These are phyloP conservation scores for Ogataea minuta DNA, from an alignment of 805 yeast genomes.

Conservation along the genomic window DNA sequence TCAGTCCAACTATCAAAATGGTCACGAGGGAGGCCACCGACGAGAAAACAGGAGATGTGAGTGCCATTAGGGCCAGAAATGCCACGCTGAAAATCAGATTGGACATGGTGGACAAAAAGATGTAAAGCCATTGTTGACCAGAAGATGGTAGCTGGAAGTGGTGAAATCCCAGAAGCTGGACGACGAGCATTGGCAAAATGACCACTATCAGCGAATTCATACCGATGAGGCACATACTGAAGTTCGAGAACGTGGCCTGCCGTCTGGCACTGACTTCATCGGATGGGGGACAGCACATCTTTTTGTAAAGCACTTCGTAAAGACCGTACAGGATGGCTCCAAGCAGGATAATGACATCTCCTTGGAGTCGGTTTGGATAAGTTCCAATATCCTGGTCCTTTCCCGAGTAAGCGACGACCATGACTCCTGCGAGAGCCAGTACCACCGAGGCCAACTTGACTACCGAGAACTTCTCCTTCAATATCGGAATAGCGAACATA, in stretches of 20 bases:
- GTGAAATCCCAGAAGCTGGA: constrained; percentile 56
- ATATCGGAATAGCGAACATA: constrained; percentile 73
- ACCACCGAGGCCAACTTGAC: constrained; percentile 65
- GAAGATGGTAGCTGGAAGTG: constrained; percentile 51
- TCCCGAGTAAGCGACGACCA: constrained; percentile 72
- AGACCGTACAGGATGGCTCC: constrained; percentile 81
- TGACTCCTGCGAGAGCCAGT: constrained; percentile 71
- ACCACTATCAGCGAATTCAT: constrained; percentile 49
- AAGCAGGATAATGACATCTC: constrained; percentile 64
- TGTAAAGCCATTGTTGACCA: constrained; percentile 41
- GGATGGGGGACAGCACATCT: constrained; percentile 68
- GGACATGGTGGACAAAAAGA: constrained; percentile 53
- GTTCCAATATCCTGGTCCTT: constrained; percentile 22
- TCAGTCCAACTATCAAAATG: constrained; percentile 73
- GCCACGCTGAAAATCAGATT: constrained; percentile 70
- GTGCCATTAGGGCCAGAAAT: constrained; percentile 74
- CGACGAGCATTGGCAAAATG: constrained; percentile 45
- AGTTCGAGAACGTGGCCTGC: constrained; percentile 79
- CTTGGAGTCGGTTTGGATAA: constrained; percentile 62
- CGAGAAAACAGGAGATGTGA: constrained; percentile 82
- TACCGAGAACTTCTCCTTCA: constrained; percentile 63
- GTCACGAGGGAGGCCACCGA: constrained; percentile 62
- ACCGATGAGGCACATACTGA: constrained; percentile 69
- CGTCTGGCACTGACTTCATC: constrained; percentile 58
- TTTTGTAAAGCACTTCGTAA: constrained; percentile 82